Evolutionary conservation across 768 basidiomycete species (phyloP).

Genomic region (Hygrophoropsis aurantiaca): DNA sequence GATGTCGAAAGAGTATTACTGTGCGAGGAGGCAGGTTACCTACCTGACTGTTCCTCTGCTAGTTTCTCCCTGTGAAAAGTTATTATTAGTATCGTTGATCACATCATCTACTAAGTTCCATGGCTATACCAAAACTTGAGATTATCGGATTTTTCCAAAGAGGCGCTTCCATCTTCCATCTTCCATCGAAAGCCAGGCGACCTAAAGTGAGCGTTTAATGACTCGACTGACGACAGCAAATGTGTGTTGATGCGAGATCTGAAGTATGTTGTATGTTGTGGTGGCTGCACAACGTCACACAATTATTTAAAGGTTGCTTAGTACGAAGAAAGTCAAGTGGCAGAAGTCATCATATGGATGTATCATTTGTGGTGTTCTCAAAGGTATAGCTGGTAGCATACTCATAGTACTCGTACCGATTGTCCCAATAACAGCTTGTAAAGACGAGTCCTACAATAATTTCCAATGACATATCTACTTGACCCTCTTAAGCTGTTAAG

Average conservation of each 20-base stretch:
- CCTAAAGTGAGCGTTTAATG: too few relatives aligned
- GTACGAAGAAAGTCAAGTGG: too few relatives aligned
- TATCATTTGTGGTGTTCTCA: conserved; percentile 2
- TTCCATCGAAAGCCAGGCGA: too few relatives aligned
- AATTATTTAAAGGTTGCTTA: too few relatives aligned
- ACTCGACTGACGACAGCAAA: too few relatives aligned
- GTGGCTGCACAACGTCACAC: too few relatives aligned
- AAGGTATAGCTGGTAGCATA: too few relatives aligned
- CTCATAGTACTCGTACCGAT: conserved; percentile 1
- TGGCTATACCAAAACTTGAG: conserved; percentile 5
- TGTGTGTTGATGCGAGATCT: too few relatives aligned
- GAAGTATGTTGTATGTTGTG: too few relatives aligned
- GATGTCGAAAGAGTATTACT: background rate
- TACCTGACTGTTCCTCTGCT: conserved; percentile 34
- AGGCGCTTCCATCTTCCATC: too few relatives aligned
- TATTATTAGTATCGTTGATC: background rate
- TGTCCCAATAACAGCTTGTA: background rate
- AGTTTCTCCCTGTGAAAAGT: conserved; percentile 27
- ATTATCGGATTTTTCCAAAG: background rate
- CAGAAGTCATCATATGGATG: too few relatives aligned
- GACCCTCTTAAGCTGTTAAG: conserved; percentile 57
- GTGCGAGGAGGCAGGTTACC: background rate
- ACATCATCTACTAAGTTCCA: background rate
- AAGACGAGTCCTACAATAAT: background rate
- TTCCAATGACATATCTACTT: conserved; percentile 34